A percentile compares a stretch with the other conserved stretches of the same genome.
phyloP scores from a whole-genome alignment of 306 rosid species.

The Pyrus communis region DNA sequence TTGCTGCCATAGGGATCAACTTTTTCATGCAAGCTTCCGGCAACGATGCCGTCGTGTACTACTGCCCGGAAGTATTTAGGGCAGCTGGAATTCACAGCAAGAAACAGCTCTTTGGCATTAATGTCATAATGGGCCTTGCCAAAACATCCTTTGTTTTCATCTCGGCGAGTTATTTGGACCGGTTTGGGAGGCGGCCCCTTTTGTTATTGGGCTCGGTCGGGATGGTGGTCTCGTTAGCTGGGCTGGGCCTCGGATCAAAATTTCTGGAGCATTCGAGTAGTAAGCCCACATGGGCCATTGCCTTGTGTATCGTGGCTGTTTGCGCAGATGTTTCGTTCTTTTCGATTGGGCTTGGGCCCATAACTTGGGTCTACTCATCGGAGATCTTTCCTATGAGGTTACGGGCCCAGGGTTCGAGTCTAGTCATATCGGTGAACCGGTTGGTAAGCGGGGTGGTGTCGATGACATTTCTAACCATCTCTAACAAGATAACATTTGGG shows the following conservation, averaged over 20 bases:
- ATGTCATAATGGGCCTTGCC: slow-evolving; percentile 58
- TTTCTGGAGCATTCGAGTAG: slow-evolving; percentile 19
- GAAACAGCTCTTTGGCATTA: slow-evolving; percentile 48
- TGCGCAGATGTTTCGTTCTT: slow-evolving; percentile 63
- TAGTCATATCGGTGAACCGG: slow-evolving; percentile 69
- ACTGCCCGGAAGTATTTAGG: slow-evolving; percentile 61
- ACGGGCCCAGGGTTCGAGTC: slow-evolving; percentile 61
- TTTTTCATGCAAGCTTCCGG: slow-evolving; percentile 96
- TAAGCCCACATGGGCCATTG: slow-evolving; percentile 51
- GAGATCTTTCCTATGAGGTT: slow-evolving; percentile 65
- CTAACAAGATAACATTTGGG: slow-evolving; percentile 53
- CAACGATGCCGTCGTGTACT: slow-evolving; percentile 87
- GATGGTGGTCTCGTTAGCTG: slow-evolving; percentile 47
- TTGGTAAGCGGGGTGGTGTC: slow-evolving; percentile 63
- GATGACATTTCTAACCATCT: slow-evolving; percentile 58
- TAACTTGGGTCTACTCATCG: slow-evolving; percentile 76
- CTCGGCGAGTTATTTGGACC: slow-evolving; percentile 53
- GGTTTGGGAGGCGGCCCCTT: slow-evolving; percentile 69
- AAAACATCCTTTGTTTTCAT: slow-evolving; percentile 53
- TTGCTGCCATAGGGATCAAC: slow-evolving; percentile 69
- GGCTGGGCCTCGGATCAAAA: slow-evolving; percentile 58
- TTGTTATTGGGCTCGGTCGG: slow-evolving; percentile 54
- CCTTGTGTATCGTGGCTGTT: slow-evolving; percentile 40
- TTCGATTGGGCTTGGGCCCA: slow-evolving; percentile 87
- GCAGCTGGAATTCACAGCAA: slow-evolving; percentile 57